Evolutionary conservation across 176 grass and related monocot species (phyloP).

Genomic region (Triticum urartu): DNA sequence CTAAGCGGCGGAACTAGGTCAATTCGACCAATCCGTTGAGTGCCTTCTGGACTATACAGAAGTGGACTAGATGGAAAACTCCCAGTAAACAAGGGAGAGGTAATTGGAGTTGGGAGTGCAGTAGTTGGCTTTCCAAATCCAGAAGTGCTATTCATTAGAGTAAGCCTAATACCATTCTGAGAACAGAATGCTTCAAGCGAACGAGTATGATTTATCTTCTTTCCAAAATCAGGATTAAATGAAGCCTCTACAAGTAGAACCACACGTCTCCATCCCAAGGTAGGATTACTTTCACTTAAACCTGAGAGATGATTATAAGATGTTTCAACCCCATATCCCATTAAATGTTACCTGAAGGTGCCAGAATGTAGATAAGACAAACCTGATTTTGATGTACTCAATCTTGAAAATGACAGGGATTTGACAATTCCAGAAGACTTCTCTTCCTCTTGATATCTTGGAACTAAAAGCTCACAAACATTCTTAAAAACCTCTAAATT

Average conservation of each 20-base stretch:
- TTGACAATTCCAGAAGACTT: constrained; percentile 62
- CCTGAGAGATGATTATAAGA: constrained; percentile 38
- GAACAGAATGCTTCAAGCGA: constrained; percentile 86
- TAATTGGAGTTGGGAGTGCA: constrained; percentile 68
- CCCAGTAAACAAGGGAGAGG: constrained; percentile 95
- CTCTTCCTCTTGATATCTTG: constrained; percentile 74
- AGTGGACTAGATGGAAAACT: constrained; percentile 98
- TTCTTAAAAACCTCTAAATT: constrained; percentile 71
- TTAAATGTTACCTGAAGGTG: background rate
- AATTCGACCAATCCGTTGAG: constrained; percentile 63
- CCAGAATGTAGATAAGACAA: constrained; percentile 15
- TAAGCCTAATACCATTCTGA: constrained; percentile 73
- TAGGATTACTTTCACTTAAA: constrained; percentile 67
- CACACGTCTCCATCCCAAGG: constrained; percentile 91
- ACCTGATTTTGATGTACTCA: constrained; percentile 70
- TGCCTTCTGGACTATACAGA: constrained; percentile 91
- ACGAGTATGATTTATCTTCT: constrained; percentile 65
- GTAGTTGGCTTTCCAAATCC: constrained; percentile 72
- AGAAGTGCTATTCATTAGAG: constrained; percentile 64
- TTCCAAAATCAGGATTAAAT: constrained; percentile 71
- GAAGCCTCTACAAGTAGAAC: constrained; percentile 92
- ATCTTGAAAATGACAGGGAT: constrained; percentile 65
- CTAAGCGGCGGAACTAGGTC: constrained; percentile 91
- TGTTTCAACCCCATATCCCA: constrained; percentile 1
- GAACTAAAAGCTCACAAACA: constrained; percentile 77